Evolutionary conservation across 768 basidiomycete species (phyloP), one percentile per base, ranked within the genome.

Genomic region (Coprinellus micaceus): DNA sequence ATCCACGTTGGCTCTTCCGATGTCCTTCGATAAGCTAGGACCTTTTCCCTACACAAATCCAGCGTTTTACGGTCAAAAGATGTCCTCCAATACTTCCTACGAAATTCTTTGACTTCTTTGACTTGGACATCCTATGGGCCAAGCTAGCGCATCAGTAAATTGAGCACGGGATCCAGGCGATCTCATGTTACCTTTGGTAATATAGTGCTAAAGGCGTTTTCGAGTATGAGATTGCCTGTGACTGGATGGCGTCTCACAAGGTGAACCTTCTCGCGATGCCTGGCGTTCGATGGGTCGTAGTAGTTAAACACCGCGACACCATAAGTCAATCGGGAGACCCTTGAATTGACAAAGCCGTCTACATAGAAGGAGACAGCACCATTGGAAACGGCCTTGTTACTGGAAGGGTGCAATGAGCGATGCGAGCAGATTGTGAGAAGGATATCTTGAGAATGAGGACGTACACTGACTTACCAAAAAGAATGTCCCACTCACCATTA

Each of bases 331-430:
- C 53, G 63, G 9, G 70, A 58, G 15, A 69, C 64, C 24, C 69
- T 62, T 11, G 58, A 53, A 10, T 54, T 49, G n/a, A 69, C 63
- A 25, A 52, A 63, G 30, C 63, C 65, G 30, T 67, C 60, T 24
- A 69, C 52, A 36, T 66, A 65, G 39, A 64, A 67, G 0, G 66
- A 66, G 15, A 67, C 60, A 4, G 66, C 64, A n/a, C 69, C 69
- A 55, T 70, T 67, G 2, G 67, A 64, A 0, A 70, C 67, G 4
- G 70, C 70, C 53, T 71, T 70, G 36, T 68, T 68, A 50, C 69
- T 70, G 17, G 21, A 24, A 52, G 41, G 39, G n/a, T n/a, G 39
- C n/a, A 15, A 7, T 19, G 9, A 12, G 7, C 9, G 3, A 39
- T 5, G 37, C 5, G n/a, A 13, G 21, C n/a, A 22, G 2, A n/a